Evolutionary conservation across 2,329 filamentous ascomycete species (phyloP).

Genomic region (Triangularia setosa): DNA sequence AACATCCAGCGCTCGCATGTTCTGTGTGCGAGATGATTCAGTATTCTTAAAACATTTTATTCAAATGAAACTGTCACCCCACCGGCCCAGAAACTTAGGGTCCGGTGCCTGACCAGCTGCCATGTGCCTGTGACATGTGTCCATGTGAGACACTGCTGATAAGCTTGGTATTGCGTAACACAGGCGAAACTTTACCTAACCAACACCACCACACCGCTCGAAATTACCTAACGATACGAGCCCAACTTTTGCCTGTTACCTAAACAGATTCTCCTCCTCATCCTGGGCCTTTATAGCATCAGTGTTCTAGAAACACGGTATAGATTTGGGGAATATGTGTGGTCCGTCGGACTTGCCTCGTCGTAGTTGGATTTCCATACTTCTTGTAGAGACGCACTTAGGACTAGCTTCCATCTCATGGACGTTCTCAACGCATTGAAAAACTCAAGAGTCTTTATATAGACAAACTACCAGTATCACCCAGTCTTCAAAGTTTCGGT

Average conservation of each 20-base stretch:
- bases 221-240: constrained; percentile 1
- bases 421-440: too few species aligned
- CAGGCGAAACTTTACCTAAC: constrained; percentile 1
- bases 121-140: background rate
- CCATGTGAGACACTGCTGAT: background rate
- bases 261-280: background rate
- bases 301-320: background rate
- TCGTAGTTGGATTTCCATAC: too few species aligned
- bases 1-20: background rate
- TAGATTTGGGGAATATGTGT: background rate
- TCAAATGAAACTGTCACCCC: background rate
- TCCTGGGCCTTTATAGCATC: background rate
- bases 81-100: background rate
- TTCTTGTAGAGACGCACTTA: too few species aligned
- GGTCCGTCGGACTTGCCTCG: background rate
- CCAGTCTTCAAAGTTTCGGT: too few species aligned
- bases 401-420: too few species aligned
- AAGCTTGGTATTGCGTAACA: constrained; percentile 8
- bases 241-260: background rate
- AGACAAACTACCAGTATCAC: too few species aligned
- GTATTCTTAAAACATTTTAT: background rate
- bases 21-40: background rate
- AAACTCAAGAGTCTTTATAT: too few species aligned
- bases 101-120: background rate
- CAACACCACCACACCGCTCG: background rate